A percentile compares a stretch with the other conserved stretches of the same genome.
Evolutionary conservation across 2,329 filamentous ascomycete species (phyloP).

Genomic region (Trichoderma sp.): DNA sequence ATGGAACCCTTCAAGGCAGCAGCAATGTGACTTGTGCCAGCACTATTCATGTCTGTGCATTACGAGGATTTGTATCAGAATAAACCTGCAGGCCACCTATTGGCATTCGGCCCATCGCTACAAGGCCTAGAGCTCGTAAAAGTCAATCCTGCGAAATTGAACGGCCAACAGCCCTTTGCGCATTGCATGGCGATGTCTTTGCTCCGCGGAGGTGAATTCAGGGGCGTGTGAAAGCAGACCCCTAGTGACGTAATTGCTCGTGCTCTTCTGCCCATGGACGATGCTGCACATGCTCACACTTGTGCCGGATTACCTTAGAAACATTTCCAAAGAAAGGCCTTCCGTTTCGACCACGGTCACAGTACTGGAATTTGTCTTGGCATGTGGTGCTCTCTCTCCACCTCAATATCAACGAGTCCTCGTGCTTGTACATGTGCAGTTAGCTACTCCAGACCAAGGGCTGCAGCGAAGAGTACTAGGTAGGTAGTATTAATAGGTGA

Average conservation of each 20-base stretch:
- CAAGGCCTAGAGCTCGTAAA: not conserved
- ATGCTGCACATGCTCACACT: not conserved
- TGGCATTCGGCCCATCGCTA: conserved; percentile 4
- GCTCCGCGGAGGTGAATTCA: conserved; percentile 7
- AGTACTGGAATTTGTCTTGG: not conserved
- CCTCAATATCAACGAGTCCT: not conserved
- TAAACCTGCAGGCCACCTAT: not conserved
- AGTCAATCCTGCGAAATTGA: not conserved
- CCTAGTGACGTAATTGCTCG: conserved; percentile 10
- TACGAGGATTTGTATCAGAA: not conserved
- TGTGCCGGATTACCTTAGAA: not conserved
- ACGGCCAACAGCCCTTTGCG: not conserved
- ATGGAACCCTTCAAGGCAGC: not conserved
- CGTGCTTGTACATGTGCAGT: not conserved
- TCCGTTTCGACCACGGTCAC: not conserved
- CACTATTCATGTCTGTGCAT: not conserved
- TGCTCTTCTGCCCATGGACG: not conserved
- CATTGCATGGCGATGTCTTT: not conserved
- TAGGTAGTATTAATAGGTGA: not conserved
- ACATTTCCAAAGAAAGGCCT: not conserved
- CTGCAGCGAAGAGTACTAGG: not conserved
- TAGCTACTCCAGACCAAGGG: not conserved
- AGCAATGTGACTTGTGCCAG: not conserved
- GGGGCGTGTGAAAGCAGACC: not conserved
- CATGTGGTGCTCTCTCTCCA: not conserved